Evolutionary conservation across 352 stramenopile genomes (phyloP).

Genomic region (Globisporangium polare): DNA sequence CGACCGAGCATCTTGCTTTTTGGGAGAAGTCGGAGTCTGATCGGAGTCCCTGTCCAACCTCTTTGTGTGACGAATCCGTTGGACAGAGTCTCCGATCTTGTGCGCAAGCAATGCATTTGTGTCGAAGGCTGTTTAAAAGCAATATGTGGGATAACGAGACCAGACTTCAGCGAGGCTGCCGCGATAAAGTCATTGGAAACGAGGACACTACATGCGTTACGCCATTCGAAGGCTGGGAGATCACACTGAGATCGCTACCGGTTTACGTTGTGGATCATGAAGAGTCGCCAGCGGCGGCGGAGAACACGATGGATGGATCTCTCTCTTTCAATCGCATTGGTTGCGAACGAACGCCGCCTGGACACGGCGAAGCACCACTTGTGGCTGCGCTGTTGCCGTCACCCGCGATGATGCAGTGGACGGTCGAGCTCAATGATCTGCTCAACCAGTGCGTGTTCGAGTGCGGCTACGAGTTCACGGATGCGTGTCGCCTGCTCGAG

Average conservation of each 20-base stretch:
- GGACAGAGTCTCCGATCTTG: no score
- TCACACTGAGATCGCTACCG: neutral
- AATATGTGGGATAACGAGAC: no score
- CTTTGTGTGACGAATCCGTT: no score
- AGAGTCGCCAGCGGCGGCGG: neutral
- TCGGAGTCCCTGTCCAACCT: no score
- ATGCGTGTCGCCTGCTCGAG: slow-evolving; percentile 32
- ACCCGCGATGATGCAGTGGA: slow-evolving; percentile 54
- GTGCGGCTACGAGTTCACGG: slow-evolving; percentile 64
- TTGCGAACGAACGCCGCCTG: neutral
- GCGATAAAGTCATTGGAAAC: no score
- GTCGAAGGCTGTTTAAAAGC: no score
- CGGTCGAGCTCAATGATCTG: slow-evolving; percentile 47
- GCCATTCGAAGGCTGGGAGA: no score
- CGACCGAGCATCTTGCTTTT: no score
- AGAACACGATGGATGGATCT: neutral
- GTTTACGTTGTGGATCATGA: neutral
- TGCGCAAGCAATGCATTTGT: no score
- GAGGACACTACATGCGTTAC: no score
- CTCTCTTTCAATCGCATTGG: neutral
- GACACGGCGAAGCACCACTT: neutral
- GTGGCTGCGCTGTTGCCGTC: neutral
- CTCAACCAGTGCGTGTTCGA: slow-evolving; percentile 80
- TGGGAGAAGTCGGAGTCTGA: no score
- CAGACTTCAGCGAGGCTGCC: no score